Evolutionary conservation across 2,329 filamentous ascomycete species (phyloP).

Genomic region (Alternaria sp.): DNA sequence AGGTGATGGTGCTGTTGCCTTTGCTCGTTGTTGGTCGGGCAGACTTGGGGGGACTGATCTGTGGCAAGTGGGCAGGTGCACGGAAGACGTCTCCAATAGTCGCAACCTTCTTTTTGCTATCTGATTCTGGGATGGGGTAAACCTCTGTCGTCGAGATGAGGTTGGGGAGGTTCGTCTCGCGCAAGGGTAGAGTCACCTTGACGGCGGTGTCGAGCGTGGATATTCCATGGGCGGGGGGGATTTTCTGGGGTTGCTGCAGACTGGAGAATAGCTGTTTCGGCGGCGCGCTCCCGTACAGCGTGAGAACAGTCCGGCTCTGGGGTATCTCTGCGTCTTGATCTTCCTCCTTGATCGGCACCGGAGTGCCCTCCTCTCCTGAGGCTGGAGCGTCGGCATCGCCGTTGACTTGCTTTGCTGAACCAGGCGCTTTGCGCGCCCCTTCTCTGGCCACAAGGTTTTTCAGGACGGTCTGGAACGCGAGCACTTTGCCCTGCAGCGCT

Average conservation of each 20-base stretch:
- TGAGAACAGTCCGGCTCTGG: conserved; percentile 69
- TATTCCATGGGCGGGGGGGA: conserved; percentile 40
- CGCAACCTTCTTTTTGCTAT: conserved; percentile 58
- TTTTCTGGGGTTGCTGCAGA: conserved; percentile 64
- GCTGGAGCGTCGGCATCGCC: conserved; percentile 11
- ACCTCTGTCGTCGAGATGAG: conserved; percentile 75
- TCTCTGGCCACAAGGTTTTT: conserved; percentile 40
- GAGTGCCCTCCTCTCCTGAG: conserved; percentile 17
- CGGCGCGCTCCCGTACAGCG: conserved; percentile 74
- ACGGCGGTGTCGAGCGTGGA: conserved; percentile 50
- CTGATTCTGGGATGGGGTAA: conserved; percentile 58
- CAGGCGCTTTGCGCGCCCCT: conserved; percentile 27
- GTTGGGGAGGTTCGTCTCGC: conserved; percentile 72
- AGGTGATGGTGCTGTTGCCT: conserved; percentile 57
- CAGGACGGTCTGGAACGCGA: conserved; percentile 45
- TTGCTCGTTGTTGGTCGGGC: conserved; percentile 72
- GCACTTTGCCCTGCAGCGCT: conserved; percentile 35
- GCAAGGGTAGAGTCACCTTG: conserved; percentile 58
- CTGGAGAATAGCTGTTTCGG: conserved; percentile 87
- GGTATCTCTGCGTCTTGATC: conserved; percentile 28
- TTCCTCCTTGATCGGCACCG: conserved; percentile 30
- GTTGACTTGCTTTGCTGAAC: conserved; percentile 8
- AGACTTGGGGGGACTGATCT: conserved; percentile 74
- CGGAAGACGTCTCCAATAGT: conserved; percentile 78
- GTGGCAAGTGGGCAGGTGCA: conserved; percentile 68